These are phyloP conservation scores for Fusarium sp. DNA, from an alignment of 2,329 filamentous ascomycete species.

Conservation along the genomic window DNA sequence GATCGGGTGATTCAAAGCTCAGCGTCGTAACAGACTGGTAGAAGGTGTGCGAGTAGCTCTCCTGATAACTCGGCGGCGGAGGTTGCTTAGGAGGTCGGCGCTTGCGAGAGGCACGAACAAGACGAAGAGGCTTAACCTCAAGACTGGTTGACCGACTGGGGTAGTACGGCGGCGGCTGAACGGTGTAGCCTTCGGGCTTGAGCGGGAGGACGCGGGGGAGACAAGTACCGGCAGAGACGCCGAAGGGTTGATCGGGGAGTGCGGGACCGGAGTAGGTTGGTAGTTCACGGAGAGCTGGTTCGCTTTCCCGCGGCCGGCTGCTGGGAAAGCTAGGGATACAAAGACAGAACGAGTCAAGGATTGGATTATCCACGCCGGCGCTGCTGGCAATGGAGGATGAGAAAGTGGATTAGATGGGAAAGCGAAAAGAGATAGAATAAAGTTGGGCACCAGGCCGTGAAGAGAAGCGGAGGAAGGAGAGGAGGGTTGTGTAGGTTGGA, in stretches of 20 bases:
- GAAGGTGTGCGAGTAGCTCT: constrained; percentile 22
- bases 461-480: constrained; percentile 6
- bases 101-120: constrained; percentile 31
- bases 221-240: constrained; percentile 26
- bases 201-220: constrained; percentile 34
- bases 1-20: constrained; percentile 26
- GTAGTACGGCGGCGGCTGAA: constrained; percentile 31
- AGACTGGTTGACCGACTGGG: constrained; percentile 23
- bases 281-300: constrained; percentile 16
- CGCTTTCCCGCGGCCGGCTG: constrained; percentile 29
- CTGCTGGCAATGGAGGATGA: constrained; percentile 21
- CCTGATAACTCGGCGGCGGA: constrained; percentile 30
- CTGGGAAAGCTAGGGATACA: constrained; percentile 32
- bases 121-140: constrained; percentile 34
- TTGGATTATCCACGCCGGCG: constrained; percentile 35
- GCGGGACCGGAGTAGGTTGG: constrained; percentile 29
- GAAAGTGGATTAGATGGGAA: constrained; percentile 1
- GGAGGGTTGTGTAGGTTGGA: neutral
- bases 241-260: constrained; percentile 15
- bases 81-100: constrained; percentile 11
- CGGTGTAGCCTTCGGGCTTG: constrained; percentile 30
- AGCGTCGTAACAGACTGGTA: constrained; percentile 29
- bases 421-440: neutral
- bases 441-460: constrained; percentile 13
- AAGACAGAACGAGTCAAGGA: constrained; percentile 32